Evolutionary conservation across 2,329 filamentous ascomycete genomes (phyloP), one percentile per base, ranked within the genome.

Genomic region (Xylaria sp.): DNA sequence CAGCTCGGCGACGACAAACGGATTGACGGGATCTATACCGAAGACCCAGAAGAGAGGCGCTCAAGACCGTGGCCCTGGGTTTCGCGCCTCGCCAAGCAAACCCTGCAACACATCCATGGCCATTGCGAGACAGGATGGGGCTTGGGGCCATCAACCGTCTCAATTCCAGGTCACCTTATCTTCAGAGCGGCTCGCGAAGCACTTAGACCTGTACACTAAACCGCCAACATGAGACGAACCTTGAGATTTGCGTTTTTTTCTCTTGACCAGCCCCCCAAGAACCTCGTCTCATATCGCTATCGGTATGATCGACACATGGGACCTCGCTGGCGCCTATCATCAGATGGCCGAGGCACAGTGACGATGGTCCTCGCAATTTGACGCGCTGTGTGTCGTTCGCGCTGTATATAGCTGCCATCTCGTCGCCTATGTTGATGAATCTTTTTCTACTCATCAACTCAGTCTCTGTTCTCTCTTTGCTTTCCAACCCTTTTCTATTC

Each of bases 391-490:
- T 43, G 46, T 58, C 43, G 48, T 54, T 33, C 12, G 15, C 63
- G 20, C 20, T 28, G 9, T 72, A 70, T 76, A 75, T 75, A 76
- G 74, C 71, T 67, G 52, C 43, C 49, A 56, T 33, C 55, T 69
- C 71, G 48, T 58, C 66, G 67, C 56, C 69, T 43, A 59, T 66
- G 52, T 58, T 67, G 64, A 56, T 48, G 28, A 57, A 49, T 67
- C 68, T 65, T 69, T 64, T 69, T 65, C 48, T 71, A 68, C 69
- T 73, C 69, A 70, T 69, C 71, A 72, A 71, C 71, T 68, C 69
- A 74, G 71, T 67, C 73, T 77, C 74, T 65, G 69, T 73, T 74
- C 74, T 73, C 75, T 78, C 75, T 76, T 78, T 74, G 71, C 71
- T 66, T 70, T 73, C 65, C 71, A 69, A 55, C 67, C 68, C 68